These are phyloP conservation scores for Aspergillus latus DNA, from an alignment of 2,329 filamentous ascomycete species.

Conservation along the genomic window DNA sequence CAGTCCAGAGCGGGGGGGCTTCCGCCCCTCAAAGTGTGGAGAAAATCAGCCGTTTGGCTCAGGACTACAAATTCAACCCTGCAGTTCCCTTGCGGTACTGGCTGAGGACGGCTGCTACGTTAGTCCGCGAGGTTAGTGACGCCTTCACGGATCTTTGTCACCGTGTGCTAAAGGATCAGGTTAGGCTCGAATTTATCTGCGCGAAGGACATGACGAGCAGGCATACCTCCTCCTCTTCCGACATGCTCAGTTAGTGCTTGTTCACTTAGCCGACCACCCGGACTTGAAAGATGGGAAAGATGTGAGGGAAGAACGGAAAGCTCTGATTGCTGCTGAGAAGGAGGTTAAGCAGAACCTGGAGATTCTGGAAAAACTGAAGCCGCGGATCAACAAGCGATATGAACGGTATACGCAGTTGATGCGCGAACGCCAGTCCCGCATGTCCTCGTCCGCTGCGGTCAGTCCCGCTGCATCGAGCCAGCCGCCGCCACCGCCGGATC, in stretches of 20 bases:
- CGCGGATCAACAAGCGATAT: conserved; percentile 70
- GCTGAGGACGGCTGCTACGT: conserved; percentile 74
- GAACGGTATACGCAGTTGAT: conserved; percentile 63
- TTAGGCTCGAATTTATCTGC: conserved; percentile 79
- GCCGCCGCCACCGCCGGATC: conserved; percentile 47
- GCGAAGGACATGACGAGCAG: conserved; percentile 81
- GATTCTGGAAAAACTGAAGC: conserved; percentile 75
- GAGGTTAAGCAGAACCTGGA: conserved; percentile 65
- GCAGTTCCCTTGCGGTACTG: conserved; percentile 76
- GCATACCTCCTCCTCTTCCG: conserved; percentile 90
- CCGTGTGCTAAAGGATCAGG: background rate
- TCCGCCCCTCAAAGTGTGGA: conserved; percentile 66
- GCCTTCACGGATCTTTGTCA: background rate
- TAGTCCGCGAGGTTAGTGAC: conserved; percentile 71
- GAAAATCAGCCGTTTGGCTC: conserved; percentile 73
- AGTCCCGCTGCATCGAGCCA: conserved; percentile 15
- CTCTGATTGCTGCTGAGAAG: conserved; percentile 58
- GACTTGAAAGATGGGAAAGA: conserved; percentile 66
- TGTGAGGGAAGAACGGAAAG: conserved; percentile 54
- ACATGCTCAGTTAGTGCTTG: conserved; percentile 79
- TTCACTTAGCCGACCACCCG: conserved; percentile 73
- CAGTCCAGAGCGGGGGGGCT: conserved; percentile 27
- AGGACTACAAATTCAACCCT: conserved; percentile 77
- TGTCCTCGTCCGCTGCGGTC: conserved; percentile 29
- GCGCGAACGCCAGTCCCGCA: conserved; percentile 46